Conservation (phyloP, 1,139 yeast species). For the Scheffersomyces lignicola region DNA sequence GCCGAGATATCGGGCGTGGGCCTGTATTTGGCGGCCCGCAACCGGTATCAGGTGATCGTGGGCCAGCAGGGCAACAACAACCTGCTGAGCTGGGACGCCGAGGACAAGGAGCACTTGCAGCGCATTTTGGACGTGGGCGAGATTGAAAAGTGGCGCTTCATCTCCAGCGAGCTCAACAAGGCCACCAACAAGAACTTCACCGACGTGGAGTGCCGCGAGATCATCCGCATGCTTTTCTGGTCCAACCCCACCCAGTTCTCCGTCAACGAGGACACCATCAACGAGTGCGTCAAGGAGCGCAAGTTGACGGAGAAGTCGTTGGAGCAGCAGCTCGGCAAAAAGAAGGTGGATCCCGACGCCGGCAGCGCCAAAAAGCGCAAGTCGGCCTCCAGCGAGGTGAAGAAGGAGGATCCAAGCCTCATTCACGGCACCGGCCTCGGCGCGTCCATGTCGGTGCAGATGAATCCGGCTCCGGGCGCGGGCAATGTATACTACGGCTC, state of each 20-base stretch:
- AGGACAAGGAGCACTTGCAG: conserved; percentile 56
- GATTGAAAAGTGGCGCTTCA: conserved; percentile 66
- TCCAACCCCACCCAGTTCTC: conserved; percentile 60
- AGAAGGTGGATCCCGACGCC: conserved; percentile 10
- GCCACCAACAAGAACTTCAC: conserved; percentile 57
- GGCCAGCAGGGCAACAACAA: conserved; percentile 82
- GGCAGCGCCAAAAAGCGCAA: conserved; percentile 1
- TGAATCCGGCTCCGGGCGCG: not conserved
- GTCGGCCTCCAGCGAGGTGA: conserved; percentile 1
- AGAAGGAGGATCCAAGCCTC: too few species aligned
- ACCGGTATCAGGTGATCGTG: conserved; percentile 75
- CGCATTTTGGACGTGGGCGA: conserved; percentile 66
- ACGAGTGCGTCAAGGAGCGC: conserved; percentile 39
- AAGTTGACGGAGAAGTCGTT: conserved; percentile 37
- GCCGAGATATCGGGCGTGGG: conserved; percentile 69
- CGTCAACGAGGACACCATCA: conserved; percentile 45
- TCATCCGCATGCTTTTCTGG: conserved; percentile 55
- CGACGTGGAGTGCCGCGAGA: conserved; percentile 55
- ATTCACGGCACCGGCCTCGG: not conserved
- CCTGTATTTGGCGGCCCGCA: conserved; percentile 71
- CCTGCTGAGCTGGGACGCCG: conserved; percentile 60
- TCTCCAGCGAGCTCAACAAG: conserved; percentile 61
- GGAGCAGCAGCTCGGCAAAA: conserved; percentile 25
- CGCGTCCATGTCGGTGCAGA: not conserved
- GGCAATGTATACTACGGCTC: not conserved